Base-by-base conservation (phyloP, 1,284 basidiomycete genomes). In the Cerioporus squamosus region DNA sequence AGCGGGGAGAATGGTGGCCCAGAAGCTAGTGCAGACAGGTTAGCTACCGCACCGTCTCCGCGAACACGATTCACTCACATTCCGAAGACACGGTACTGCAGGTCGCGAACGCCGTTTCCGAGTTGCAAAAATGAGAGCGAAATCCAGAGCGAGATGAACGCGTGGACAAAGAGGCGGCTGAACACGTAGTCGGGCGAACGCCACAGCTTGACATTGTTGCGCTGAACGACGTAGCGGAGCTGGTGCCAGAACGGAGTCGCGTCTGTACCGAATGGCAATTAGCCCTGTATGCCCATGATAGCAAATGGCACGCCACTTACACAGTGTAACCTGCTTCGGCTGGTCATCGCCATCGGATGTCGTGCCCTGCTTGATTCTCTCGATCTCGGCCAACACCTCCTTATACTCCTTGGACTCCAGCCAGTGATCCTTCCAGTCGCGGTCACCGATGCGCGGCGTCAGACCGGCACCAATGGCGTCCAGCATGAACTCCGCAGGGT, bases 81-180 rank as follows among this genome's bases (percentile, higher is more conserved):
- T 24, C 80, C 84, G 74, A 95, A 95, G 38, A 94, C 84, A 39
- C 93, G 83, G 78, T 94, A 96, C 70, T 98, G 91, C 26, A 97
- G 75, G 47, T 91, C 87, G 47, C 88, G 82, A 40, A 85, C 63
- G 60, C 86, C 87, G 66, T 84, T 75, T 50, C 83, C 83, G 22
- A 95, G 79, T 70, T 91, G 87, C 55, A 98, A 77, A 84, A 95
- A 95, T 14, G 93, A 91, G 51, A 98, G 78, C 29, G 90, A 90
- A 55, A 94, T 83, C 71, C 91, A 86, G 4, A 97, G 77, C 7
- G 91, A 89, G 61, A 96, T 90, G 69, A 90, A 85, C 7, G 81
- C 78, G 63, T 90, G 88, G 6, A 90, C 84, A 74, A 94, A 94
- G 44, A 95, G 78, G 50, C 94, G 86, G 46, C 88, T 94, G 78